phyloP scores from a whole-genome alignment of 2,329 filamentous ascomycete genomes.

The Scedosporium minutisporum region DNA sequence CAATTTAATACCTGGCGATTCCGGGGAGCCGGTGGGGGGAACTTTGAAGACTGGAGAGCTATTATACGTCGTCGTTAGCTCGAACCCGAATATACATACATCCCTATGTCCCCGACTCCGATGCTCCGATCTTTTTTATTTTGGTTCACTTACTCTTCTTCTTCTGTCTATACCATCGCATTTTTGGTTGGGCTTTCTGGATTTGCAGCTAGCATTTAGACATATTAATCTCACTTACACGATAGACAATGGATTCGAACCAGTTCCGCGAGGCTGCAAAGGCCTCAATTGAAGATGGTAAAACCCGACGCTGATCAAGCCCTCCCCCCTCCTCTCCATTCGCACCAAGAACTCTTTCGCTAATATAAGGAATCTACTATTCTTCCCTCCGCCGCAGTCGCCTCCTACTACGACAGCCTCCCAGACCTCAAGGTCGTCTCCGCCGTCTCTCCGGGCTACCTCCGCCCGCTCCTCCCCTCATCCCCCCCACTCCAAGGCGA shows the following conservation, averaged over 20 bases:
- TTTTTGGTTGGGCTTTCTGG: neutral
- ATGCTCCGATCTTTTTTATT: no score
- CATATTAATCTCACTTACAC: neutral
- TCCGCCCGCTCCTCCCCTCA: constrained; percentile 66
- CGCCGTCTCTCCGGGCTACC: constrained; percentile 73
- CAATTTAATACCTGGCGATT: no score
- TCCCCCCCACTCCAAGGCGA: constrained; percentile 57
- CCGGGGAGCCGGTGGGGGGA: no score
- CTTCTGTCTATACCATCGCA: no score
- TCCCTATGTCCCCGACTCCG: no score
- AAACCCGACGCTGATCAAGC: constrained; percentile 20
- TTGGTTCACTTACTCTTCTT: no score
- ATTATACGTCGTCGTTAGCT: no score
- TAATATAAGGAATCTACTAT: constrained; percentile 6
- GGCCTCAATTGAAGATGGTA: constrained; percentile 74
- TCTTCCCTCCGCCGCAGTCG: constrained; percentile 43
- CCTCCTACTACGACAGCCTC: constrained; percentile 73
- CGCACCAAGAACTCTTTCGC: no score
- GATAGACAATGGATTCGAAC: constrained; percentile 59
- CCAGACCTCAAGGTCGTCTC: constrained; percentile 63
- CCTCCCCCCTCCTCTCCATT: neutral
- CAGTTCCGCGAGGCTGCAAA: constrained; percentile 72
- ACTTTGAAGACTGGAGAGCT: no score
- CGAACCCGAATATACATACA: no score
- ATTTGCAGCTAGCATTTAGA: neutral